Percentiles rank a stretch among this genome's conserved stretches.
Evolutionary conservation across 305 asterid genomes (phyloP).

Genomic region (Ilex paraguariensis): DNA sequence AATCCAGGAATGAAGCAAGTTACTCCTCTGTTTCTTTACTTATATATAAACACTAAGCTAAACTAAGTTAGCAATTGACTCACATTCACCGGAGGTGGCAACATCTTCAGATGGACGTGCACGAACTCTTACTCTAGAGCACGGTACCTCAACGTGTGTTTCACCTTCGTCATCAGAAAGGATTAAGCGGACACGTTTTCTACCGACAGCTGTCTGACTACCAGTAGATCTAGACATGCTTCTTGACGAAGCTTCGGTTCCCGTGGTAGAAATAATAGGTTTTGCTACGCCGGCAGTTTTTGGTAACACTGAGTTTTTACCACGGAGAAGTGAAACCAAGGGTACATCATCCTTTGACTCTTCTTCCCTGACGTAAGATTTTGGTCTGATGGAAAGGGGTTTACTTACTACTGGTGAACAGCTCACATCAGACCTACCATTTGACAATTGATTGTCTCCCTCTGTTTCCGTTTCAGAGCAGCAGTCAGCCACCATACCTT

Average conservation of each 20-base stretch:
- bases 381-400: slow-evolving; percentile 29
- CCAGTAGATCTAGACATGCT: slow-evolving; percentile 49
- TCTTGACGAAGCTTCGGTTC: slow-evolving; percentile 37
- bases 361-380: slow-evolving; percentile 34
- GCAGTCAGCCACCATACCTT: slow-evolving; percentile 34
- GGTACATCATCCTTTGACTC: slow-evolving; percentile 45
- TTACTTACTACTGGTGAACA: slow-evolving; percentile 34
- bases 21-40: slow-evolving; percentile 17
- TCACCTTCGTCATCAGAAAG: slow-evolving; percentile 84
- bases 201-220: slow-evolving; percentile 45
- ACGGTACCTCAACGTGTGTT: slow-evolving; percentile 30
- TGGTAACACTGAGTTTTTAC: slow-evolving; percentile 32
- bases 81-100: slow-evolving; percentile 73
- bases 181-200: slow-evolving; percentile 73
- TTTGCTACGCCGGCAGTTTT: slow-evolving; percentile 27
- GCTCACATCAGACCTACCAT: slow-evolving; percentile 45
- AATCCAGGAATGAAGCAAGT: slow-evolving; percentile 23
- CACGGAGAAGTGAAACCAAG: slow-evolving; percentile 42
- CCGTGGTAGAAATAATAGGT: slow-evolving; percentile 29
- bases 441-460: slow-evolving; percentile 48
- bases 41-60: slow-evolving; percentile 11
- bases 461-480: slow-evolving; percentile 86
- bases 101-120: slow-evolving; percentile 48
- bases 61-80: slow-evolving; percentile 29
- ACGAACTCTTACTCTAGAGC: slow-evolving; percentile 31